Evolutionary conservation across 2,329 filamentous ascomycete genomes (phyloP).

Genomic region (Pestalotiopsis sp.): DNA sequence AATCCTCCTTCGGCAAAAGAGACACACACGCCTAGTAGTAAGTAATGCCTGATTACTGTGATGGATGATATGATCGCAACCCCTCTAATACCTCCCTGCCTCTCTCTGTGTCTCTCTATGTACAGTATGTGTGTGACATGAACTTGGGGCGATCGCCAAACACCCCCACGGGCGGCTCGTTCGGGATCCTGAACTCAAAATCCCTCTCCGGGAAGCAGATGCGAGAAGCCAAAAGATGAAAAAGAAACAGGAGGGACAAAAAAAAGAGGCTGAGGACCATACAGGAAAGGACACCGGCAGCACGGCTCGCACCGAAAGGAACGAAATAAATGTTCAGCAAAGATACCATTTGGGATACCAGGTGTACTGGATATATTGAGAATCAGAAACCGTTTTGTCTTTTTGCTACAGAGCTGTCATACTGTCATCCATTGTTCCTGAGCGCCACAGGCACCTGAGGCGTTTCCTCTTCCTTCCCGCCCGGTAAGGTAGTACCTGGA

Average conservation of each 20-base stretch:
- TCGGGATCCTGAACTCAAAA: neutral
- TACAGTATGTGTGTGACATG: no score
- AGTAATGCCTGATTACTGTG: neutral
- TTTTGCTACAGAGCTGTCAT: no score
- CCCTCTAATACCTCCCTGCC: neutral
- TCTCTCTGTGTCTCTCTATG: no score
- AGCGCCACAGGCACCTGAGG: no score
- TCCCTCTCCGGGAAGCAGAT: neutral
- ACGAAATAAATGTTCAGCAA: neutral
- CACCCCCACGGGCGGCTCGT: constrained; percentile 2
- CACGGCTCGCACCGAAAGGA: neutral
- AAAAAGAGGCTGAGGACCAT: neutral
- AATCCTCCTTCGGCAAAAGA: neutral
- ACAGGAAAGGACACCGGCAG: neutral
- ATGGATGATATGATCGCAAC: neutral
- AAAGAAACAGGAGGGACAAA: neutral
- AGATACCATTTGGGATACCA: neutral
- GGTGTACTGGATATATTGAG: neutral
- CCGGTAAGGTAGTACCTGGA: neutral
- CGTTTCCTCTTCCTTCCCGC: neutral
- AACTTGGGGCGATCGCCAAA: neutral
- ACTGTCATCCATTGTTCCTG: no score
- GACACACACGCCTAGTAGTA: neutral
- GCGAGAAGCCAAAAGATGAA: neutral
- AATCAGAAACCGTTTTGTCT: neutral